phyloP scores from a whole-genome alignment of 163 green algal species.

The Chlamydomonas reinhardtii region DNA sequence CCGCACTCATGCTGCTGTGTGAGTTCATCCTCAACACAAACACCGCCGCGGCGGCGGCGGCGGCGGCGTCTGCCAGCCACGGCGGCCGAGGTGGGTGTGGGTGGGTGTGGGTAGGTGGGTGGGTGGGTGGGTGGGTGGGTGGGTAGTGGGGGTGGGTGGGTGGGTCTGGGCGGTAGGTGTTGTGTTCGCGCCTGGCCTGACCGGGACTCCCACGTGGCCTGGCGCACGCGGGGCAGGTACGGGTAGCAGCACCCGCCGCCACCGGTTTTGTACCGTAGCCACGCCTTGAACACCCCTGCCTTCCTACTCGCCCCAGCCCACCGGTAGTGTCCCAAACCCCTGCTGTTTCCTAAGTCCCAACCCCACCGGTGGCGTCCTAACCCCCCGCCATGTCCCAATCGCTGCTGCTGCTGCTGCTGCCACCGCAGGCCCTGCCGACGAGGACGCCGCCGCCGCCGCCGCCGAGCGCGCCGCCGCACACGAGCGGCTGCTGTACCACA shows the following conservation, averaged over 20 bases:
- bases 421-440: not conserved
- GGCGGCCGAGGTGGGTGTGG: not conserved
- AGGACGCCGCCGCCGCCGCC: not conserved
- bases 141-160: not conserved
- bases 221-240: too few relatives aligned
- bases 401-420: not conserved
- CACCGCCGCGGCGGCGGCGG: not conserved
- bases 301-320: too few relatives aligned
- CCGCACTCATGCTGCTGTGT: conserved; percentile 84
- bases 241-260: too few relatives aligned
- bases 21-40: conserved; percentile 84
- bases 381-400: too few relatives aligned
- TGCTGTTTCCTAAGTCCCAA: too few relatives aligned
- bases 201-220: too few relatives aligned
- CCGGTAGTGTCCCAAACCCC: too few relatives aligned
- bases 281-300: too few relatives aligned
- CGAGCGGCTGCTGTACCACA: conserved; percentile 85
- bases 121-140: not conserved
- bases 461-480: not conserved
- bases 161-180: too few relatives aligned
- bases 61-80: not conserved
- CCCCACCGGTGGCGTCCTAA: too few relatives aligned
- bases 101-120: not conserved
- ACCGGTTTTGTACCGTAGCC: too few relatives aligned
- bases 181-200: too few relatives aligned